Percentiles rank a stretch among this genome's conserved stretches.
phyloP scores from a whole-genome alignment of 805 yeast genomes.

The Metschnikowia koreensis region DNA sequence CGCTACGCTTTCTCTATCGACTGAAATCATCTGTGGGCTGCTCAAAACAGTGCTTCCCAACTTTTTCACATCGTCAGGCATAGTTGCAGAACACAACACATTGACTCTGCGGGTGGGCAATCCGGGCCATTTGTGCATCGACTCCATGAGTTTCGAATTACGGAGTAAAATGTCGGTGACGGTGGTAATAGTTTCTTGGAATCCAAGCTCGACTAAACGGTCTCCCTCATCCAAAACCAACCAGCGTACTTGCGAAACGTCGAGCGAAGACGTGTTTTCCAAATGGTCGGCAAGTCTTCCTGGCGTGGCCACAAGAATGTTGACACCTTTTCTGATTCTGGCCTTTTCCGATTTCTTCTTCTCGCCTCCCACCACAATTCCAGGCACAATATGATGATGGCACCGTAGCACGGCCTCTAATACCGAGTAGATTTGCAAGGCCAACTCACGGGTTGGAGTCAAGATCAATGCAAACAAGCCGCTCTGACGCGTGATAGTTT shows the following conservation, averaged over 20 bases:
- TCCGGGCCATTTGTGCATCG: constrained; percentile 43
- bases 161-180: constrained; percentile 62
- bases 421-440: constrained; percentile 83
- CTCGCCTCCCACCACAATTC: constrained; percentile 97
- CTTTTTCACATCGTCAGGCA: constrained; percentile 74
- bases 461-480: constrained; percentile 88
- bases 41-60: constrained; percentile 75
- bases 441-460: constrained; percentile 94
- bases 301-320: constrained; percentile 95
- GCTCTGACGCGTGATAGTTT: constrained; percentile 52
- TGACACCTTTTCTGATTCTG: constrained; percentile 90
- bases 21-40: constrained; percentile 68
- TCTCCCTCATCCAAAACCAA: constrained; percentile 97
- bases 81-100: constrained; percentile 91
- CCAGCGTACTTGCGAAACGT: constrained; percentile 73
- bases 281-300: constrained; percentile 95
- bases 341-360: constrained; percentile 97
- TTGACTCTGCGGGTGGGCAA: constrained; percentile 74
- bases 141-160: constrained; percentile 37
- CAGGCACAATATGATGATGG: constrained; percentile 89
- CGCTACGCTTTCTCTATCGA: constrained; percentile 23
- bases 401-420: constrained; percentile 69
- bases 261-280: constrained; percentile 78
- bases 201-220: constrained; percentile 90
- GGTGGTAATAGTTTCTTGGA: constrained; percentile 85